Evolutionary conservation across 441 rosid species (phyloP).

Genomic region (Gossypium schwendimanii): DNA sequence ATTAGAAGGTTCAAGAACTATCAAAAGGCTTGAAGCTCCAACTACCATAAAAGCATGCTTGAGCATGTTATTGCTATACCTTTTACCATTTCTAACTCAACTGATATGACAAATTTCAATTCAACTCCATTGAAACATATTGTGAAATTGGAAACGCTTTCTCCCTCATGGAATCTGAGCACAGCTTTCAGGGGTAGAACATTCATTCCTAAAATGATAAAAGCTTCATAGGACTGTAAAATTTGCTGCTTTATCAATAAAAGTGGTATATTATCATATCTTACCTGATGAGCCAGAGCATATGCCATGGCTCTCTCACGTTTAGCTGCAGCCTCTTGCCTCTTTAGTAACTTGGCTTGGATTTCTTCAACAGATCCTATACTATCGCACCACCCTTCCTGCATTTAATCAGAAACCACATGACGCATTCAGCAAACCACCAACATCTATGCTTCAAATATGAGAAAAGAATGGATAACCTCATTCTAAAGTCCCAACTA

Average conservation of each 20-base stretch:
- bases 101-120: neutral
- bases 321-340: slow-evolving; percentile 98
- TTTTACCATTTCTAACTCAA: slow-evolving; percentile 3
- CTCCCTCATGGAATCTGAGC: neutral
- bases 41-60: neutral
- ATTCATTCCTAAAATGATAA: neutral
- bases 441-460: slow-evolving; percentile 8
- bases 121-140: neutral
- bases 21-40: neutral
- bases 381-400: slow-evolving; percentile 98
- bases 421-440: slow-evolving; percentile 17
- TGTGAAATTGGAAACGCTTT: neutral
- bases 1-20: neutral
- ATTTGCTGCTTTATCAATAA: neutral
- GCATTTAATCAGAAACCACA: slow-evolving; percentile 23
- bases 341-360: slow-evolving; percentile 82
- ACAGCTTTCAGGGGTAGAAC: neutral
- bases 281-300: slow-evolving; percentile 96
- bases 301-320: slow-evolving; percentile 99
- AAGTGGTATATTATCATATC: slow-evolving; percentile 8
- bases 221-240: neutral
- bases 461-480: neutral
- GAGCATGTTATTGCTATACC: neutral
- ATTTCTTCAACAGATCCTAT: slow-evolving; percentile 93
- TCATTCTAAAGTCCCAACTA: neutral